Conservation (phyloP, 441 rosid genomes). For the Hypseocharis bilobata region DNA sequence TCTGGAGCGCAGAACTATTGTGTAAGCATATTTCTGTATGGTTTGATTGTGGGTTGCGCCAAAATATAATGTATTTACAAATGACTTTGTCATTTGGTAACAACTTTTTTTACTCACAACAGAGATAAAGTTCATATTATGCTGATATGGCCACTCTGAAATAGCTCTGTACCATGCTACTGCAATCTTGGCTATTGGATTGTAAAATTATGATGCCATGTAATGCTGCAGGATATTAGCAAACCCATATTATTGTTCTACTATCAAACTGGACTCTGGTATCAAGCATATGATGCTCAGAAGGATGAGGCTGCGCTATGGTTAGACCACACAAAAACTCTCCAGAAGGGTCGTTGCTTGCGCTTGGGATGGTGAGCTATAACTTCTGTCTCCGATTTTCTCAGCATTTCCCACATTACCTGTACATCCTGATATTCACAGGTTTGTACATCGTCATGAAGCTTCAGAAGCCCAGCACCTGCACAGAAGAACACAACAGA, state of each 20-base stretch:
- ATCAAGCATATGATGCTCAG: slow-evolving; percentile 27
- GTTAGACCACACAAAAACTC: slow-evolving; percentile 41
- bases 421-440: slow-evolving; percentile 59
- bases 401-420: slow-evolving; percentile 70
- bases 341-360: slow-evolving; percentile 42
- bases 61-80: background rate
- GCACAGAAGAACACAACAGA: slow-evolving; percentile 14
- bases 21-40: background rate
- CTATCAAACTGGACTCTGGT: slow-evolving; percentile 2
- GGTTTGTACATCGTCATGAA: slow-evolving; percentile 47
- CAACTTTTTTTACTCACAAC: background rate
- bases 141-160: slow-evolving; percentile 16
- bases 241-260: slow-evolving; percentile 10
- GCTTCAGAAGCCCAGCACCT: slow-evolving; percentile 53
- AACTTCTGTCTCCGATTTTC: slow-evolving; percentile 36
- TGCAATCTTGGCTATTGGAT: slow-evolving; percentile 25
- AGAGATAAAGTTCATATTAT: slow-evolving; percentile 5
- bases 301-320: slow-evolving; percentile 27
- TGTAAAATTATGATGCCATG: slow-evolving; percentile 15
- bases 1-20: no score
- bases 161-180: slow-evolving; percentile 33
- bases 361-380: slow-evolving; percentile 25
- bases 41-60: background rate
- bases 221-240: slow-evolving; percentile 10
- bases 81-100: background rate